Evolutionary conservation across 306 rosid species (phyloP), one percentile per base, ranked within the genome.

Genomic region (Begonia peltatifolia): DNA sequence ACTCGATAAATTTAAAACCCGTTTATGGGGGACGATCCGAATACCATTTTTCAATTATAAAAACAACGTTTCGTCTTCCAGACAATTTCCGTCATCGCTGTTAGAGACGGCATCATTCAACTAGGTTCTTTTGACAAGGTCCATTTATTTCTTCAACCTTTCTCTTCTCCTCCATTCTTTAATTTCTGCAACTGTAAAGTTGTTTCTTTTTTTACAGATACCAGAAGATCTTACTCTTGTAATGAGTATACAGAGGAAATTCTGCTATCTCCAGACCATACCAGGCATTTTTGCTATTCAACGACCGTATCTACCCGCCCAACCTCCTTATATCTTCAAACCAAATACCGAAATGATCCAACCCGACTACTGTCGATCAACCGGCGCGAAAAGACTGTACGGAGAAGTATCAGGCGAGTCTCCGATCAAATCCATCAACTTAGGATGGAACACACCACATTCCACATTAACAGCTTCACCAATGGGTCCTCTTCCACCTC

Each of bases 61-160:
- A 30, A 30, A 5, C 38, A 30, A 5, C 38, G 38, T 30, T 30
- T 30, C 38, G 2, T 53, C 68, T 68, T 55, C 60, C 67, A 82
- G 97, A 88, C 83, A 35, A 84, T 88, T 65, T 83, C 77, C 14
- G 53, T 74, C 50, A 77, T 88, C 65, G 82, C 89, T 14, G 95
- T 88, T 15, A 80, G 83, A 76, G 95, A 84, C 71, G 97, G 93
- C 68, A 57, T 88, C 52, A 74, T 84, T 68, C 97, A 88, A 61
- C 74, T 88, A 36, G 97, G 93, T 14, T 88, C 97, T 0, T 80
- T 88, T 50, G 70, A 76, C 63, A 82, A 84, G 88, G 94, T 81
- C 8, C 56, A 36, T 16, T 43, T 30, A 36, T 49, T 65, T 9
- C 51, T 57, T 64, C 69, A 64, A 15, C 55, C 22, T 12, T 17